These are phyloP conservation scores for Erodium chrysanthum DNA, from an alignment of 441 rosid species.

Conservation along the genomic window DNA sequence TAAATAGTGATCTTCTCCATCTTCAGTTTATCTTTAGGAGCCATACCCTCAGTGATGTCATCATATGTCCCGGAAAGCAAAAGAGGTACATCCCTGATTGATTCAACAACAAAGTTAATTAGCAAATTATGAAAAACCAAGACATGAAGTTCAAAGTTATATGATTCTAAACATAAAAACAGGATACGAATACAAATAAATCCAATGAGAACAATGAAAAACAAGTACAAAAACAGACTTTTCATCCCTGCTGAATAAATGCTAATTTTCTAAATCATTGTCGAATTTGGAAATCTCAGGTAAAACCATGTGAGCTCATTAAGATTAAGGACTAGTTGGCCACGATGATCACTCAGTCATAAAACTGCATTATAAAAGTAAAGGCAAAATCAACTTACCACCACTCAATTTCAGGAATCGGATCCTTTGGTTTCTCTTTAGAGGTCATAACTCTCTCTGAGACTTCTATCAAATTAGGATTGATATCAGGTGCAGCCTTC, in stretches of 20 bases:
- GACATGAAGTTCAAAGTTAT: not conserved
- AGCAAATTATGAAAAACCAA: not conserved
- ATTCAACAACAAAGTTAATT: conserved; percentile 14
- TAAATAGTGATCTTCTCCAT: conserved; percentile 38
- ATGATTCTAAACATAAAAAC: not conserved
- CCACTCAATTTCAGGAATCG: conserved; percentile 84
- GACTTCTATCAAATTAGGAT: conserved; percentile 87
- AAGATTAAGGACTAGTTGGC: not conserved
- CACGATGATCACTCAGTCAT: not conserved
- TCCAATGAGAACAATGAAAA: not conserved
- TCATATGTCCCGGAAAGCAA: conserved; percentile 37
- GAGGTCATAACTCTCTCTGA: conserved; percentile 47
- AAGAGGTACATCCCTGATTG: conserved; percentile 50
- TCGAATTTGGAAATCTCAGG: no score
- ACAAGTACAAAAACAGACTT: not conserved
- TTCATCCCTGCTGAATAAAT: not conserved
- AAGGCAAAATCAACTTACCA: conserved; percentile 45
- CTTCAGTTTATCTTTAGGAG: conserved; percentile 40
- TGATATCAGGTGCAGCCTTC: conserved; percentile 63
- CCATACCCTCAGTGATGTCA: conserved; percentile 30
- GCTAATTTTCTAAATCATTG: no score
- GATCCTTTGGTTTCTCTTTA: conserved; percentile 62
- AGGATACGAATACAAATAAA: not conserved
- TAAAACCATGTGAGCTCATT: no score
- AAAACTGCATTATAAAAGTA: not conserved